Evolutionary conservation across 805 yeast species (phyloP), one percentile per base, ranked within the genome.

Genomic region (Candida pini): DNA sequence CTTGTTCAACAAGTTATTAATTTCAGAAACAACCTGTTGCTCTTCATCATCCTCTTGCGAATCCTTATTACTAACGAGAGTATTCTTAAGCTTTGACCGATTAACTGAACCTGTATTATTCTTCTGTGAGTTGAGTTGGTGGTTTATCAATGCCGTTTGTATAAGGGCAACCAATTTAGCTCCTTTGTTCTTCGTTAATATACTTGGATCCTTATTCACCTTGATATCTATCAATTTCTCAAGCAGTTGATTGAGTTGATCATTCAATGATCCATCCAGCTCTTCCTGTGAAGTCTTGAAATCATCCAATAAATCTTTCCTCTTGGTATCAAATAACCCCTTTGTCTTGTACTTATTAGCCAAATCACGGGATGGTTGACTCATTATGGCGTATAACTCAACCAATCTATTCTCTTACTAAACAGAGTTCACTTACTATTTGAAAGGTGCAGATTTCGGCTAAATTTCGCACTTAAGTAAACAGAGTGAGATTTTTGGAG

Each of bases 261-360:
- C 43, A 44, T 63, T 66, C 4, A 69, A 63, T 27, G 63, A 65
- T 4, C 65, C 58, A 28, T 53, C 48, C 36, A 58, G 31, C 6
- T 39, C 26, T 12, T 43, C 34, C 10, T 34, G 31, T 4, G 40
- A 32, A 2, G 34, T 18, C 7, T 30, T 58, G 53, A 73, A 73
- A 36, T 63, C 58, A 19, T 68, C 69, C 16, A 72, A 48, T 7
- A 73, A 53, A 6, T 48, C 43, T 37, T 59, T 63, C 28, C 80
- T 46, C 36, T 64, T 68, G 18, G 58, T 47, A 44, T 73, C 79
- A 43, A 73, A 73, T 1, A 60, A 36, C 0, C 80, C 80, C 28
- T 62, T 60, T 38, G 67, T 67, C 51, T 73, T 73, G 51, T 67
- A 73, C 10, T 57, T 50, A 1, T 53, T 55, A 1, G 66, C 55